Base-by-base conservation (phyloP, 2,329 filamentous ascomycete genomes). In the Alternaria sp. region DNA sequence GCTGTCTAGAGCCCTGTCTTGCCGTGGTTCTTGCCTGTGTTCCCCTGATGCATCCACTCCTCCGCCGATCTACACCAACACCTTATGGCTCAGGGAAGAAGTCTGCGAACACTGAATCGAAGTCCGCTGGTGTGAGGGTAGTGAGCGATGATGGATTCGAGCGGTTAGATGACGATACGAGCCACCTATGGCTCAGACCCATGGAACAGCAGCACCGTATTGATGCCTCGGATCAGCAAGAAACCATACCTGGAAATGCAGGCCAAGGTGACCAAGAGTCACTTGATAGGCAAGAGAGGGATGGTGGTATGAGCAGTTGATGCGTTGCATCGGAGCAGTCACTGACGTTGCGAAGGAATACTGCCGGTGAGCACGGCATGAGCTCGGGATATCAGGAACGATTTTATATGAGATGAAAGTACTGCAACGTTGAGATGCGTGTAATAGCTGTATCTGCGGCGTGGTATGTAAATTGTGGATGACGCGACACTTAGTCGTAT, bases 1-100 rank as follows among this genome's bases (percentile, higher is more conserved):
- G 49, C 34, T 32, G 49, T 32, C 20, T 52, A 5, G 49, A 52
- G 49, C 49, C 49, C 22, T 52, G 49, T 22, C 49, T 52, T 38
- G 34, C 49, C 22, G 49, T 52, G 16, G 18, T 28, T 11, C 49
- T 52, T 20, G 49, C 49, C 14, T 52, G 32, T 27, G 34, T 52
- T 18, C 49, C 49, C 20, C 14, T 52, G 10, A 52, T 52, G 49
- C 49, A 28, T 52, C 49, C 49, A 18, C 49, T 52, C 22, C 34
- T 52, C 4, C 34, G 49, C 16, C 49, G 34, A 5, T 40, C 34
- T 25, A 16, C 34, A 27, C 9, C 34, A n/a, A 52, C 32, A 18
- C 34, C 49, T 27, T 25, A 52, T 22, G 49, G 32, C 9, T 40
- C 34, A 16, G 49, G 49, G 3, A 36, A 52, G 49, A 40, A 16